Percentiles rank a stretch among this genome's conserved stretches.
Conservation (phyloP, 129 eudicot genomes). For the Kitagawia praeruptora region DNA sequence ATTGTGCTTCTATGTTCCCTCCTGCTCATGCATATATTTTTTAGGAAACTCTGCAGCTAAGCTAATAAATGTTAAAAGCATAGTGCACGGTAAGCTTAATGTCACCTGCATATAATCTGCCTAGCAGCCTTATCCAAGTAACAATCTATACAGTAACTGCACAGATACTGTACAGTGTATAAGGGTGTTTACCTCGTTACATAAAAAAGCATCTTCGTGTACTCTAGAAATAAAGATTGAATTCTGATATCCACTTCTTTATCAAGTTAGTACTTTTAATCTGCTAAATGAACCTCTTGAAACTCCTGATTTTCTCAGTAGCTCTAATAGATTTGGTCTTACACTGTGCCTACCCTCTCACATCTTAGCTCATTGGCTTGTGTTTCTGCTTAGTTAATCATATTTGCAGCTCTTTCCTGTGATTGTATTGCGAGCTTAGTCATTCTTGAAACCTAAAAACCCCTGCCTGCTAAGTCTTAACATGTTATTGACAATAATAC, state of each 20-base stretch:
- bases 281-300: not conserved
- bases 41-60: not conserved
- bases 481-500: not conserved
- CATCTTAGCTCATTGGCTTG: not conserved
- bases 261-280: not conserved
- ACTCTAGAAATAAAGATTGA: not conserved
- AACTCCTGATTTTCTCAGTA: not conserved
- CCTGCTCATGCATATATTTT: not conserved
- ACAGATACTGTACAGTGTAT: slow-evolving; percentile 1
- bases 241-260: no score
- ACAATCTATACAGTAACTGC: not conserved
- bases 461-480: not conserved
- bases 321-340: not conserved
- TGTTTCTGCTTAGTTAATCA: not conserved
- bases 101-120: not conserved
- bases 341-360: not conserved
- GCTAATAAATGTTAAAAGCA: not conserved
- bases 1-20: not conserved
- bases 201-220: not conserved
- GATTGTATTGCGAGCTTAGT: not conserved
- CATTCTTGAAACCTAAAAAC: not conserved
- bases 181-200: not conserved
- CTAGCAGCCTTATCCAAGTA: slow-evolving; percentile 1
- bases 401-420: not conserved
- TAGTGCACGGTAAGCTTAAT: not conserved